These are phyloP conservation scores for Apiotrichum gamsii DNA, from an alignment of 1,284 basidiomycete species.

Conservation along the genomic window DNA sequence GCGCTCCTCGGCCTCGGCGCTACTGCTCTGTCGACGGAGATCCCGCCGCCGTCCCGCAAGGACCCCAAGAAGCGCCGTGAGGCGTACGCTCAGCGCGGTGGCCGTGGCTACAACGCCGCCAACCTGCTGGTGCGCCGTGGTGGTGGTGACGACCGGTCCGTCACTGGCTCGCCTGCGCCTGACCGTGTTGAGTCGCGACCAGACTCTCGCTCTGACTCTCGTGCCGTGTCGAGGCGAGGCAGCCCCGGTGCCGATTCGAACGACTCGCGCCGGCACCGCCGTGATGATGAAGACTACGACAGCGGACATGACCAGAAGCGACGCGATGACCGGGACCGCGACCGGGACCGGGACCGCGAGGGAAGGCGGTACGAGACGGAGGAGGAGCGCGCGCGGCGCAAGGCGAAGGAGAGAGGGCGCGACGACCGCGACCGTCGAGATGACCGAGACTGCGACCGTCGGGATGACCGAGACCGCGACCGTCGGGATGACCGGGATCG, in stretches of 20 bases:
- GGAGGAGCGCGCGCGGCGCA: conserved; percentile 29
- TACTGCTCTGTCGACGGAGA: conserved; percentile 52
- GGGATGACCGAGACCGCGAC: conserved; percentile 11
- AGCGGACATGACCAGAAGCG: conserved; percentile 16
- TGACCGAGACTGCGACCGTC: conserved; percentile 19
- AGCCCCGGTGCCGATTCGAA: conserved; percentile 12
- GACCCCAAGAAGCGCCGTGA: conserved; percentile 24
- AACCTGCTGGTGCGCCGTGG: conserved; percentile 32
- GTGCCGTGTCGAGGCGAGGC: conserved; percentile 10
- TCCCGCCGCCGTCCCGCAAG: conserved; percentile 25
- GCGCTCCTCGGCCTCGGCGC: conserved; percentile 84
- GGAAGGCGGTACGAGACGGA: conserved; percentile 27
- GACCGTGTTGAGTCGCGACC: not conserved
- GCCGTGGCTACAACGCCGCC: conserved; percentile 40
- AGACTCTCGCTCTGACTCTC: too few relatives aligned
- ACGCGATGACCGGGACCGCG: conserved; percentile 12
- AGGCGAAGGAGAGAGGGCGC: conserved; percentile 28
- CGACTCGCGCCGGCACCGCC: conserved; percentile 13
- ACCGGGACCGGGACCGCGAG: conserved; percentile 15
- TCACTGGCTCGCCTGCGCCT: not conserved
- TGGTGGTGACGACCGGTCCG: conserved; percentile 15
- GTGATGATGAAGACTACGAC: conserved; percentile 18
- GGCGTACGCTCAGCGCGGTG: conserved; percentile 29
- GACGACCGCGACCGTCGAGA: conserved; percentile 5
- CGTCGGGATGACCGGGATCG: conserved; percentile 6